Percentiles rank a stretch among this genome's conserved stretches.
phyloP scores from a whole-genome alignment of 768 basidiomycete genomes.

The Podaxis sp. region DNA sequence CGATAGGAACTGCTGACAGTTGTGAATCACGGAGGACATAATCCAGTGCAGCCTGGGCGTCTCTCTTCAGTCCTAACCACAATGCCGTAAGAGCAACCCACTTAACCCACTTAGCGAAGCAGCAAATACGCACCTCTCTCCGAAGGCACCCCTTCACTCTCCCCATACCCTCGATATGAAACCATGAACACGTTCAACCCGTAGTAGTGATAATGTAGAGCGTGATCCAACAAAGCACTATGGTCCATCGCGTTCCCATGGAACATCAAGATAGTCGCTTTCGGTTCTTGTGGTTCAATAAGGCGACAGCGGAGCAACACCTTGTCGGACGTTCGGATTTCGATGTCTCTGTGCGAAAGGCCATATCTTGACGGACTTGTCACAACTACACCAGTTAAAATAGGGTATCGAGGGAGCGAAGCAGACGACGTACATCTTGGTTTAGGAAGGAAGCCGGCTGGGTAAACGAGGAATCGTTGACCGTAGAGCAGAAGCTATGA shows the following conservation, averaged over 20 bases:
- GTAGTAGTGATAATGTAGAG: constrained; percentile 61
- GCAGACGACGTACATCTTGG: constrained; percentile 6
- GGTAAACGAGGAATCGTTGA: constrained; percentile 14
- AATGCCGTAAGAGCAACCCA: neutral
- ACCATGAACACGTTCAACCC: constrained; percentile 84
- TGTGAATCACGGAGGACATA: constrained; percentile 53
- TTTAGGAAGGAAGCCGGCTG: constrained; percentile 4
- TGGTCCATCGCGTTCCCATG: constrained; percentile 79
- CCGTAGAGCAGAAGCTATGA: constrained; percentile 10
- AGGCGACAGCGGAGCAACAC: constrained; percentile 12
- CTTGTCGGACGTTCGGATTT: constrained; percentile 11
- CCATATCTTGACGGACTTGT: neutral
- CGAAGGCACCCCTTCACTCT: constrained; percentile 71
- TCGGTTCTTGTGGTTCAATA: constrained; percentile 4
- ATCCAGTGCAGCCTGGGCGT: constrained; percentile 77
- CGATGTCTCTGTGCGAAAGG: constrained; percentile 10
- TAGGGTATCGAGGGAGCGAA: neutral
- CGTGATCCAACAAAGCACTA: constrained; percentile 71
- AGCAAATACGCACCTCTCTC: constrained; percentile 54
- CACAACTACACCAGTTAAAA: neutral
- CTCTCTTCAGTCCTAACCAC: constrained; percentile 58
- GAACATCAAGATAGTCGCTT: constrained; percentile 80
- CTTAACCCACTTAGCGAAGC: neutral
- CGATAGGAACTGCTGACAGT: constrained; percentile 35
- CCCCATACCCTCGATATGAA: constrained; percentile 88